Base-by-base conservation (phyloP, 2,329 filamentous ascomycete genomes). In the Claviceps citrina region DNA sequence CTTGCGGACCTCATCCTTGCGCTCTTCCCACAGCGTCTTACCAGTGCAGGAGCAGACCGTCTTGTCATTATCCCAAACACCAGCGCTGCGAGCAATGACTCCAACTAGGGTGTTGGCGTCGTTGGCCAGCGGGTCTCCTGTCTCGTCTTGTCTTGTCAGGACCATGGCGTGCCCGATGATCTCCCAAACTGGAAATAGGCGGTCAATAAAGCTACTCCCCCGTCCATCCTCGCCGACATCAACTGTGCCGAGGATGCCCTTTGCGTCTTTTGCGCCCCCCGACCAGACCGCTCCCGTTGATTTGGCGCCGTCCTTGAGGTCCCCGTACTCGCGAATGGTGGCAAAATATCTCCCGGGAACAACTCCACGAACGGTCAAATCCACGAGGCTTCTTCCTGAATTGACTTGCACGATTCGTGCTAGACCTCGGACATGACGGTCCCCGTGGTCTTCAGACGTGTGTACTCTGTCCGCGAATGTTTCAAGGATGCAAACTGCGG, bases 31-130 rank as follows among this genome's bases (percentile, higher is more conserved):
- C 9, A 98, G 75, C 42, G 87, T 96, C 75, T 96, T 96, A 4
- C 91, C 91, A 28, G 86, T 93, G 62, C 91, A 98, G 36, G 86
- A 94, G 60, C 91, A 98, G 5, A 98, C 89, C 34, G 84, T 94
- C 71, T 96, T 98, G 58, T 95, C 85, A 53, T 98, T 94, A 59
- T 95, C 89, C 91, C 91, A 98, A 45, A 94, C 81, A n/a, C 91
- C 91, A 13, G 91, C 89, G 60, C 87, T 95, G 55, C 91, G 71
- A 36, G 91, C 91, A 62, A 98, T 84, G 38, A 98, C 87, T 7
- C 91, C 91, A 2, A 94, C 84, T 38, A 95, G 67, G 16, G 86
- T 94, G 57, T 93, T 76, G 41, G 78, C 71, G 55, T 94, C 84
- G 49, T 94, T 87, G 51, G 70, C 68, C 50, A 79, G 63, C 54